phyloP scores from a whole-genome alignment of 805 yeast species.

The Jamesozyma gamospora region DNA sequence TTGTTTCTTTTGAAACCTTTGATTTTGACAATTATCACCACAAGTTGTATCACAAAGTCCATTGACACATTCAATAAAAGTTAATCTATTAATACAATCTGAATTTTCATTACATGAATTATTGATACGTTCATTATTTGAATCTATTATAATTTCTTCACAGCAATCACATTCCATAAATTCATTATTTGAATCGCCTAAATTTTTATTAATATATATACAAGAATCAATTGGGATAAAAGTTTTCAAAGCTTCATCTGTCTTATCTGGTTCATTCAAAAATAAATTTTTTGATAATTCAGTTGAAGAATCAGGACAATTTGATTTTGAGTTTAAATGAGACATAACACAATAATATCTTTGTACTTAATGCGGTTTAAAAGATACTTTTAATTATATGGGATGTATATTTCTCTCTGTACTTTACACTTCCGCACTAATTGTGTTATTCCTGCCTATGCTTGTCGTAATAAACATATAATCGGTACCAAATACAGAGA shows the following conservation, averaged over 20 bases:
- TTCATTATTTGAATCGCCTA: slow-evolving; percentile 61
- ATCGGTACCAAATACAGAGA: too few species aligned
- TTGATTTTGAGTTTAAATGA: background rate
- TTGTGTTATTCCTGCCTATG: too few species aligned
- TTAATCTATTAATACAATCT: slow-evolving; percentile 84
- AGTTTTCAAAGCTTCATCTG: slow-evolving; percentile 55
- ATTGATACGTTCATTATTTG: slow-evolving; percentile 29
- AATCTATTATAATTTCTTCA: slow-evolving; percentile 27
- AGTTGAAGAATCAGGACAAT: background rate
- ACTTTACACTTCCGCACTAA: too few species aligned
- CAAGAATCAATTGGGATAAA: slow-evolving; percentile 52
- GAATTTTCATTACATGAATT: slow-evolving; percentile 81
- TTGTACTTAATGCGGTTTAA: too few species aligned
- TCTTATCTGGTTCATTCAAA: slow-evolving; percentile 41
- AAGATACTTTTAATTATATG: too few species aligned
- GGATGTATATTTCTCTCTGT: too few species aligned
- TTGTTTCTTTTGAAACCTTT: slow-evolving; percentile 70
- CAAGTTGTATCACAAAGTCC: slow-evolving; percentile 49
- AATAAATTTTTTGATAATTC: slow-evolving; percentile 11
- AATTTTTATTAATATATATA: slow-evolving; percentile 46
- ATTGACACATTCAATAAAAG: slow-evolving; percentile 83
- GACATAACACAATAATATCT: background rate
- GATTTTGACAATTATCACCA: slow-evolving; percentile 75
- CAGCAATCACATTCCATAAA: slow-evolving; percentile 86
- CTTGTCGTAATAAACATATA: too few species aligned